A percentile compares a stretch with the other conserved stretches of the same genome.
These are phyloP conservation scores for Beauveria medogensis DNA, from an alignment of 2,329 filamentous ascomycete species.

Conservation along the genomic window DNA sequence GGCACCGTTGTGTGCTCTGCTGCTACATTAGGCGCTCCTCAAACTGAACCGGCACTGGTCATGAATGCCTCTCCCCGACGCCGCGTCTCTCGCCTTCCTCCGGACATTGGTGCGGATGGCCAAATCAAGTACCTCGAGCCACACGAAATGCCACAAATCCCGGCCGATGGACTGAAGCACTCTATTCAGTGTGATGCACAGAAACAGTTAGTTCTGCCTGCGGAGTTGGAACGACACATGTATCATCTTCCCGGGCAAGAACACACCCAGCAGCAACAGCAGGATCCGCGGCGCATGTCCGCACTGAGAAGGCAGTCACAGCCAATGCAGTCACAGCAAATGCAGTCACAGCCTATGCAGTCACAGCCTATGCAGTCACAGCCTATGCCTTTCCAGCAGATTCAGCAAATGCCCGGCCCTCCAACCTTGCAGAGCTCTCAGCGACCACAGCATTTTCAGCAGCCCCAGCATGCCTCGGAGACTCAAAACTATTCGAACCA, in stretches of 20 bases:
- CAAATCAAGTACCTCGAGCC: conserved; percentile 1
- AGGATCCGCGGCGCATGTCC: neutral
- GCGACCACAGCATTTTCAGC: neutral
- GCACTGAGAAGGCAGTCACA: neutral
- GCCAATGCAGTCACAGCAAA: neutral
- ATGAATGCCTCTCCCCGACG: conserved; percentile 3
- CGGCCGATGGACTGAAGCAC: neutral
- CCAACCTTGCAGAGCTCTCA: neutral
- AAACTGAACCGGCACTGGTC: neutral
- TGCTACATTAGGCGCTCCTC: neutral
- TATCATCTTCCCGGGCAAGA: neutral
- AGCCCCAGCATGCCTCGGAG: neutral
- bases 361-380: neutral
- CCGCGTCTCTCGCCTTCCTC: neutral
- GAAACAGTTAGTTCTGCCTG: neutral
- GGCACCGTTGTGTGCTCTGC: neutral
- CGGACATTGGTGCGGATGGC: neutral
- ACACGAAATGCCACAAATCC: neutral
- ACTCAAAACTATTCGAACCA: neutral
- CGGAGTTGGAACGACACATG: neutral
- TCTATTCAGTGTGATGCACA: neutral
- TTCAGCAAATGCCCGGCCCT: neutral
- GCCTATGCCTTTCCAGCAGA: neutral
- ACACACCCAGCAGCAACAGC: neutral
- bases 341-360: neutral